Evolutionary conservation across 2,329 filamentous ascomycete genomes (phyloP), one percentile per base, ranked within the genome.

Genomic region (Zarea fungicola): DNA sequence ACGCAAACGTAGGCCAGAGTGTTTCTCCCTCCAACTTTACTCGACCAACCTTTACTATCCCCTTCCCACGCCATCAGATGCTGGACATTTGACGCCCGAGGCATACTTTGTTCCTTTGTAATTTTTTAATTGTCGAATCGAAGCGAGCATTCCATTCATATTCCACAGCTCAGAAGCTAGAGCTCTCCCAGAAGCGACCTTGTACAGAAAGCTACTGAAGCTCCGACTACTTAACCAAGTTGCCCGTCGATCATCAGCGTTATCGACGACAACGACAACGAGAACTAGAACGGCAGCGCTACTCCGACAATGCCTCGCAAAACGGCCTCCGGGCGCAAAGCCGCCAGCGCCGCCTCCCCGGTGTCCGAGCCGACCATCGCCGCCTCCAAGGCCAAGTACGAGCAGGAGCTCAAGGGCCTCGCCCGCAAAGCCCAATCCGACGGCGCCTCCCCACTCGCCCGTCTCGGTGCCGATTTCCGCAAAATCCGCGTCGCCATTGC

Each of bases 341-440:
- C 21, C 40, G 31, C n/a, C 44, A 11, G 13, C 41, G 14, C 55
- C 54, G 54, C 49, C 49, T 46, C 55, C 51, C 50, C 62, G 13
- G 54, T 63, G 45, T 58, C 28, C 25, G 35, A 40, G 10, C 46
- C 46, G 22, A 28, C 22, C 18, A 18, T 48, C 29, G 46, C 39
- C 14, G 13, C 46, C 14, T 39, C 48, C 41, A 44, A 50, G 34
- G 68, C 77, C 52, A 68, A 67, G 42, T 80, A 80, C 57, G 76
- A 80, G 57, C 66, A 67, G 50, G 78, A 82, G 56, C 74, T 81
- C 48, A 68, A 73, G 55, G 58, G 66, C 29, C 71, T 82, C 11
- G 76, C 77, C 7, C 59, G 62, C 32, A 75, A 76, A 55, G 65
- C 67, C 35, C 60, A 59, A 42, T 53, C 54, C 22, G 58, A 66